Base-by-base conservation (phyloP, 306 rosid species). In the Astragalus glycyphyllos region DNA sequence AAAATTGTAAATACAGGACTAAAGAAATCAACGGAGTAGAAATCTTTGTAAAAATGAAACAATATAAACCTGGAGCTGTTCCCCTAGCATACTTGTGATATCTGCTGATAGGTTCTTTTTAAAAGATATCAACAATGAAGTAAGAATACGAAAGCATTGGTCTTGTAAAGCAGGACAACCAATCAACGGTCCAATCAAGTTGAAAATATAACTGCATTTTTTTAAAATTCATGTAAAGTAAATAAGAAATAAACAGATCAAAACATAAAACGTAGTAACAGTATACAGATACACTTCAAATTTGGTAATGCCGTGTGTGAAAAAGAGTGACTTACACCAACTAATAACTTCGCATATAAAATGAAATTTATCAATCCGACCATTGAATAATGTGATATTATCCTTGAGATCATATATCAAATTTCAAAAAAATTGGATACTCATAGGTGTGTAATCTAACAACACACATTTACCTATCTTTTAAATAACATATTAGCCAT, bases 141-240 rank as follows among this genome's bases (percentile, higher is more conserved):
- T 81, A 58, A 90, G 74, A 78, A 93, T 82, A 44, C 65, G 73
- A 59, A 83, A 84, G 63, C 98, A 88, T 83, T 93, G 97, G 58
- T 90, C 96, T 87, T 80, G 90, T 81, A 90, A 84, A 78, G 96
- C 79, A 59, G 68, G 71, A 63, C 71, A 79, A 48, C 80, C 84
- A 69, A 93, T 69, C 78, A 85, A 84, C 72, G 88, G 91, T 34
- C 96, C 97, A 37, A 86, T 74, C 88, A 90, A 78, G 82, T 93
- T 93, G 79, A 93, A 83, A 80, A 93, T 82, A 77, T 90, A 93
- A 78, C 98, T 93, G 96, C 88, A 80, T 67, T 63, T 16, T 14
- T 13, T 56, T 69, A 79, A 38, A 48, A 47, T 68, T 73, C 59
- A 68, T 47, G 58, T 49, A 63, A 68, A 14, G 37, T 37, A 29